Evolutionary conservation across 225 moss, liverwort and hornwort species (phyloP), one percentile per base, ranked within the genome.

Genomic region (Pseudisothecium myosuroides): DNA sequence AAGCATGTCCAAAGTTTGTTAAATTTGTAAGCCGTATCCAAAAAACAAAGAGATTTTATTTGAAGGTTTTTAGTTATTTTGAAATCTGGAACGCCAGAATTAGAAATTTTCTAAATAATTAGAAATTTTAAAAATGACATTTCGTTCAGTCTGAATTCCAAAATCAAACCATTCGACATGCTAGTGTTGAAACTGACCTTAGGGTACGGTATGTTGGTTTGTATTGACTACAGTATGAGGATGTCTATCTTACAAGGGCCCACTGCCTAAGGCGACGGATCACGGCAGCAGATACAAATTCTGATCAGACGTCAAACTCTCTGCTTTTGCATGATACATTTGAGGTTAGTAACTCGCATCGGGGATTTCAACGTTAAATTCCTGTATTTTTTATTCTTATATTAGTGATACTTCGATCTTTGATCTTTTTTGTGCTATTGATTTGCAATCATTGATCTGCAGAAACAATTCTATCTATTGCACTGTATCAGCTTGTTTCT

Each of bases 191-290:
- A 50, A 83, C 50, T 50, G 65, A 83, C 64, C 36, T 63, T 23
- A 3, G 36, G 36, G 64, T 82, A 64, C 50, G 65, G 24, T 58
- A 31, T 81, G 50, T 56, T 87, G 85, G 83, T 82, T 88, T 85
- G 81, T 92, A 50, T 77, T 85, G 79, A 64, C 58, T 86, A 86
- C 94, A 99, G 97, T 95, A 92, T 85, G 92, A 95, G 89, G 94
- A 95, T 86, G 80, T 96, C 60, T 96, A 95, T 87, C 94, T 97
- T 80, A 93, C 95, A 86, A 94, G 96, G 67, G 94, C 94, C 75
- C 97, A 99, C 92, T 93, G 93, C 83, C 80, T 99, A 74, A 96
- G 97, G 75, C 95, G 97, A 83, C 95, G 93, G 89, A 96, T 97
- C 41, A 90, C 92, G 90, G 89, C 91, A 63, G 80, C 90, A 74